These are phyloP conservation scores for Ophiostoma sp. DNA, from an alignment of 2,329 filamentous ascomycete genomes.

Conservation along the genomic window DNA sequence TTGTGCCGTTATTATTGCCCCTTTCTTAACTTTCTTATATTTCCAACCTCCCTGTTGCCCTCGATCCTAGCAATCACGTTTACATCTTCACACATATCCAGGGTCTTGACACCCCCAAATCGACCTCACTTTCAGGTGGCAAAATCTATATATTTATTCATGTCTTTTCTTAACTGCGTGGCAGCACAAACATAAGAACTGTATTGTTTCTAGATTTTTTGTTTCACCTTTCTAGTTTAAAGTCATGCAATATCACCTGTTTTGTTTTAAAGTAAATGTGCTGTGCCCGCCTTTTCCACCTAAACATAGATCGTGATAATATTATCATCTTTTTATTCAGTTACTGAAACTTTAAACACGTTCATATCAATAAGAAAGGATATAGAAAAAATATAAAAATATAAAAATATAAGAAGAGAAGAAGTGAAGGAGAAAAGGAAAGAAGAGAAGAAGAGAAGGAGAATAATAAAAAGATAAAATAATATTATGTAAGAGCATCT, in stretches of 20 bases:
- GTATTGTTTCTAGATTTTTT: background rate
- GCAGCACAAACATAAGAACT: background rate
- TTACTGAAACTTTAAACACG: too few relatives aligned
- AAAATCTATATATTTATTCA: background rate
- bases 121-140: background rate
- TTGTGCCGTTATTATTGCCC: background rate
- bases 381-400: too few relatives aligned
- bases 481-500: background rate
- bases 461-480: too few relatives aligned
- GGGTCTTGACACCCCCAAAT: background rate
- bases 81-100: background rate
- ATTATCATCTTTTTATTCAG: too few relatives aligned
- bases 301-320: too few relatives aligned
- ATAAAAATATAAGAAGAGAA: too few relatives aligned
- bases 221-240: too few relatives aligned
- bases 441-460: background rate
- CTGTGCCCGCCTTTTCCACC: too few relatives aligned
- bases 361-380: too few relatives aligned
- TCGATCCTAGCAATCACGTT: background rate
- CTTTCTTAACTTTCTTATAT: background rate
- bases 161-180: background rate
- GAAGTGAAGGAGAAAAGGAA: background rate
- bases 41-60: background rate
- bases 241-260: too few relatives aligned
- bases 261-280: too few relatives aligned